Evolutionary conservation across 139 green algal species (phyloP), one percentile per base, ranked within the genome.

Genomic region (Bryopsis sp.): DNA sequence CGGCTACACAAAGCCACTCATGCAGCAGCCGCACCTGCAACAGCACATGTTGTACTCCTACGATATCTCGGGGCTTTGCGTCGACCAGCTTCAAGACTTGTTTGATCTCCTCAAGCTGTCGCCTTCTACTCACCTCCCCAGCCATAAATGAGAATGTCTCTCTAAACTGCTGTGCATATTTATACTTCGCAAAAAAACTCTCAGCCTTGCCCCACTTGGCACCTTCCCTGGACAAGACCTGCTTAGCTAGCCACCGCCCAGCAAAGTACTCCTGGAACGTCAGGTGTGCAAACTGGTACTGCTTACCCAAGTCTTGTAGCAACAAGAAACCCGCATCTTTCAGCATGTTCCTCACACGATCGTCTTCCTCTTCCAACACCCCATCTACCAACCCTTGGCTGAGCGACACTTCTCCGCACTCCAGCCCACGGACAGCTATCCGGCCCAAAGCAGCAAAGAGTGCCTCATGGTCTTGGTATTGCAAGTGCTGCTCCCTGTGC

Each of bases 221-320:
- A 24, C 5, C 29, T 22, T 39, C 43, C 24, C 24, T 22, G 6
- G 5, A 15, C 7, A 22, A 22, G 4, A n/a, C 39, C 29, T 26
- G 39, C 24, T 65, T 65, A 11, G 58, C 31, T 7, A 65, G 29
- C 3, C 24, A 22, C 24, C 29, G 8, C 4, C 28, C 58, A 7
- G 58, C 58, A 22, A 65, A 65, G 31, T 32, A 65, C 31, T 65
- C 58, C 28, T 65, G 58, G 43, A 65, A 65, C 19, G 28, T 65
- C 24, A 65, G 31, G 31, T 65, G 58, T 8, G 58, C 29, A 43
- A 65, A 65, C 28, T 65, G 58, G 28, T 32, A 65, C 24, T 32
- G 6, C n/a, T 39, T 7, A 6, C 58, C 58, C 24, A 47, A 31
- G 4, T n/a, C 4, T 22, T 32, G 3, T 31, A 65, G 6, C 31